Conservation (phyloP, 1,284 basidiomycete genomes). For the Ustilago trichophora region DNA sequence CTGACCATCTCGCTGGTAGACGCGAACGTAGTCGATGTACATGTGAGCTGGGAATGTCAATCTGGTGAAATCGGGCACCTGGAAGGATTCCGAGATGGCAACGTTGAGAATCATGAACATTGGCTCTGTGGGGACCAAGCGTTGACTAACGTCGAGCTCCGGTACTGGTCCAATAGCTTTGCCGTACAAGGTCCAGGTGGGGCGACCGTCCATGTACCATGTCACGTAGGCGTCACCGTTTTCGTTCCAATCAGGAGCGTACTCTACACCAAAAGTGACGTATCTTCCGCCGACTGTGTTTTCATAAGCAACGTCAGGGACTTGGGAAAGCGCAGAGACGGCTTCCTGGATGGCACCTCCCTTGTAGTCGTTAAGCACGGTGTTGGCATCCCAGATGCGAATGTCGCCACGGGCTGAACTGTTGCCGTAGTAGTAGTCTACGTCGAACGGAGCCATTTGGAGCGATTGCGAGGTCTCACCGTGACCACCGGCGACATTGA, state of each 20-base stretch:
- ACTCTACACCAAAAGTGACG: conserved; percentile 64
- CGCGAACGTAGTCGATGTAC: conserved; percentile 68
- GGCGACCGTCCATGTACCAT: conserved; percentile 62
- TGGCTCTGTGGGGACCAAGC: conserved; percentile 59
- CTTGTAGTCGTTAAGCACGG: conserved; percentile 60
- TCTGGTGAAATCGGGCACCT: conserved; percentile 66
- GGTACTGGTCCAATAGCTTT: conserved; percentile 41
- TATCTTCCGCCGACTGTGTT: conserved; percentile 24
- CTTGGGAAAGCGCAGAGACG: conserved; percentile 55
- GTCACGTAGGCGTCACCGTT: conserved; percentile 55
- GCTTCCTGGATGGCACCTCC: conserved; percentile 65
- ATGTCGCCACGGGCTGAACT: conserved; percentile 27
- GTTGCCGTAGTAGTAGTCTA: conserved; percentile 59
- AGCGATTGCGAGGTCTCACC: conserved; percentile 61
- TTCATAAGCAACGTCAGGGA: conserved; percentile 57
- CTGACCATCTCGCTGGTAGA: conserved; percentile 69
- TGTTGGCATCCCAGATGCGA: conserved; percentile 51
- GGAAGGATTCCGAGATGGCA: conserved; percentile 68
- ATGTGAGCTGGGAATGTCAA: conserved; percentile 69
- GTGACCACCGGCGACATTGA: conserved; percentile 68
- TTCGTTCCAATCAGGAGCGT: conserved; percentile 60
- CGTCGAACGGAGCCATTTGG: conserved; percentile 66
- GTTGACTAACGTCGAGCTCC: conserved; percentile 49
- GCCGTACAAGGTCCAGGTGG: conserved; percentile 58
- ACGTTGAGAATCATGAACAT: conserved; percentile 55